Percentiles rank a stretch among this genome's conserved stretches.
Conservation (phyloP, 176 grass and related monocot genomes). For the Oryza punctata region DNA sequence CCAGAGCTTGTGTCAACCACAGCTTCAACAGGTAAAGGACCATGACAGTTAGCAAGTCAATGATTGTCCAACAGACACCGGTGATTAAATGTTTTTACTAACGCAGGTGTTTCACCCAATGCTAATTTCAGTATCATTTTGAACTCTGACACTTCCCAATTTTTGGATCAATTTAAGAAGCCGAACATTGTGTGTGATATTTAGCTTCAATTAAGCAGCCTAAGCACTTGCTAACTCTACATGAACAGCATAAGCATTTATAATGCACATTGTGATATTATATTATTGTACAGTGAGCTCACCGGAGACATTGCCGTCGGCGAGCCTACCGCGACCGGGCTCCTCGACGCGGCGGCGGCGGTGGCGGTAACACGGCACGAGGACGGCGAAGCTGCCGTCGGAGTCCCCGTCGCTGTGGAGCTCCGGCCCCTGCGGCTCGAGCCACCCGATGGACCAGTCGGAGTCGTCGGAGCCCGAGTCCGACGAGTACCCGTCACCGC, state of each 20-base stretch:
- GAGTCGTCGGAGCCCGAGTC: conserved; percentile 69
- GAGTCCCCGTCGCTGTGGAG: conserved; percentile 61
- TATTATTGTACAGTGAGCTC: neutral
- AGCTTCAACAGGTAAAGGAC: conserved; percentile 2
- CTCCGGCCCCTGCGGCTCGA: conserved; percentile 66
- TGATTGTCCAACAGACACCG: neutral
- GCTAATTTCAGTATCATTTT: neutral
- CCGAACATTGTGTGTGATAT: neutral
- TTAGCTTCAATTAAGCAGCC: neutral
- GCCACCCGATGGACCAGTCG: conserved; percentile 85
- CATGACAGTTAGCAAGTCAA: neutral
- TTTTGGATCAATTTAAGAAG: neutral
- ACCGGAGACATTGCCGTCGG: conserved; percentile 35
- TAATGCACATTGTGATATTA: neutral
- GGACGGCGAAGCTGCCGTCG: conserved; percentile 70
- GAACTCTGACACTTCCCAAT: conserved; percentile 5
- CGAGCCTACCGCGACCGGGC: neutral
- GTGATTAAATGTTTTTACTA: neutral
- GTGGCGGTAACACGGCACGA: conserved; percentile 68
- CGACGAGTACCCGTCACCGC: conserved; percentile 43
- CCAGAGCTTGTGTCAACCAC: neutral
- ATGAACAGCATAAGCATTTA: neutral
- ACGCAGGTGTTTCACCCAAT: neutral
- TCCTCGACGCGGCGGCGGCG: conserved; percentile 25
- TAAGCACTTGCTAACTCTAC: neutral